These are phyloP conservation scores for Cucurbita moschata DNA, from an alignment of 306 rosid genomes.

Conservation along the genomic window DNA sequence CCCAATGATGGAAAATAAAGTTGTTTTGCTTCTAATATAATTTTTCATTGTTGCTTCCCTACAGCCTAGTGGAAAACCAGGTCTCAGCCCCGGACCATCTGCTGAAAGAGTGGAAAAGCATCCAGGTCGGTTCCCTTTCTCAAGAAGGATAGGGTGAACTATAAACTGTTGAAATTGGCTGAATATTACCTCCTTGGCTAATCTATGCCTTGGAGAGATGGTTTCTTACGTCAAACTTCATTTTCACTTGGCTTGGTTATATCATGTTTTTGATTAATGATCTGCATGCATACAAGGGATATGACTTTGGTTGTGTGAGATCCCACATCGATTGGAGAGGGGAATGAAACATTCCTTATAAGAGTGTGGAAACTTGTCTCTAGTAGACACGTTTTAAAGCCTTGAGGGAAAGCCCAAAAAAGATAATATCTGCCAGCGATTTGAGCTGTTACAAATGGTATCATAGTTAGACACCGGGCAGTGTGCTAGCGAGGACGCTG, in stretches of 20 bases:
- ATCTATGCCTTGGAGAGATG: neutral
- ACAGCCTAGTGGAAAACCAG: conserved; percentile 73
- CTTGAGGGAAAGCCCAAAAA: no score
- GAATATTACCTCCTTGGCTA: neutral
- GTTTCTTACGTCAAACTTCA: neutral
- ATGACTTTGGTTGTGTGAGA: neutral
- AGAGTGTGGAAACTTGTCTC: no score
- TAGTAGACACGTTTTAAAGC: no score
- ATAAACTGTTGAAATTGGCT: neutral
- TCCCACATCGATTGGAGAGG: no score
- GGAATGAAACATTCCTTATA: no score
- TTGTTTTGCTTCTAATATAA: conserved; percentile 10
- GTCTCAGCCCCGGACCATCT: conserved; percentile 45
- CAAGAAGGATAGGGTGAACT: conserved; percentile 13
- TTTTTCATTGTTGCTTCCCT: conserved; percentile 12
- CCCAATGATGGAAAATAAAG: neutral
- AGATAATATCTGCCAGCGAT: no score
- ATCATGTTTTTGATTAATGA: neutral
- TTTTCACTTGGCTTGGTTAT: neutral
- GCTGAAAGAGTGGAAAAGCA: conserved; percentile 60
- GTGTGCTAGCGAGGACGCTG: no score
- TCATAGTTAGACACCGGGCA: no score
- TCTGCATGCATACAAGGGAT: neutral
- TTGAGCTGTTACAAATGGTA: no score
- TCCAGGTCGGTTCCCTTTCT: conserved; percentile 43